phyloP scores from a whole-genome alignment of 2,329 filamentous ascomycete genomes.

The Elsinoe australis region DNA sequence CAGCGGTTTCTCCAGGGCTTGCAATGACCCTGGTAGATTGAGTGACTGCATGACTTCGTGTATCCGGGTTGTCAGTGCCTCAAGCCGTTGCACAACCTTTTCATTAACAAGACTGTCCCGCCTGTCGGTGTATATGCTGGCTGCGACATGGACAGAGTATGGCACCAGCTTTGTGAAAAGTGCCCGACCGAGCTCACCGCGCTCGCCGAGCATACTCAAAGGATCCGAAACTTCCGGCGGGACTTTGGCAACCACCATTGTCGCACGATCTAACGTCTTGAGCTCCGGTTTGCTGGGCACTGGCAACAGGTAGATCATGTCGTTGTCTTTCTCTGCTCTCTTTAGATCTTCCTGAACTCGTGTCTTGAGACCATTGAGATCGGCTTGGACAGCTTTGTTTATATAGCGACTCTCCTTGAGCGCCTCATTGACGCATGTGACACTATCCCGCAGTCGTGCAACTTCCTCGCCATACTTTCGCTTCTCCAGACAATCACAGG shows the following conservation, averaged over 20 bases:
- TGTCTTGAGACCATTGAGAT: slow-evolving; percentile 74
- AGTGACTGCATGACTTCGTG: slow-evolving; percentile 72
- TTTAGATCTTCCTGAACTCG: slow-evolving; percentile 82
- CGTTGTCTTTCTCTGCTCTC: slow-evolving; percentile 90
- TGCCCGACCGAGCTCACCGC: slow-evolving; percentile 71
- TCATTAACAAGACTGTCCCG: slow-evolving; percentile 85
- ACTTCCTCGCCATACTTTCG: slow-evolving; percentile 93
- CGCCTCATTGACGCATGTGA: slow-evolving; percentile 75
- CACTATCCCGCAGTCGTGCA: slow-evolving; percentile 71
- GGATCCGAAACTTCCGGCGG: slow-evolving; percentile 78
- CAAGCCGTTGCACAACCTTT: slow-evolving; percentile 75
- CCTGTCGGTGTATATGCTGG: slow-evolving; percentile 89
- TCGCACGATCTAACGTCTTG: slow-evolving; percentile 74
- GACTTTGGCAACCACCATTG: slow-evolving; percentile 73
- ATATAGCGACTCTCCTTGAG: slow-evolving; percentile 77
- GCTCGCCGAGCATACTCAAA: slow-evolving; percentile 69
- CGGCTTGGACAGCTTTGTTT: slow-evolving; percentile 70
- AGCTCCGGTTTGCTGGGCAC: slow-evolving; percentile 86
- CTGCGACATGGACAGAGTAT: slow-evolving; percentile 89
- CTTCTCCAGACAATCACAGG: slow-evolving; percentile 87
- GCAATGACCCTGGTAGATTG: slow-evolving; percentile 83
- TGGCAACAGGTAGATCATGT: slow-evolving; percentile 80
- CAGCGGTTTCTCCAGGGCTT: slow-evolving; percentile 89
- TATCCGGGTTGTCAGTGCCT: slow-evolving; percentile 69
- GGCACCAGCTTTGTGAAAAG: slow-evolving; percentile 88